A percentile compares a stretch with the other conserved stretches of the same genome.
Conservation (phyloP, 768 basidiomycete species). For the Xanthoconium stramineum region DNA sequence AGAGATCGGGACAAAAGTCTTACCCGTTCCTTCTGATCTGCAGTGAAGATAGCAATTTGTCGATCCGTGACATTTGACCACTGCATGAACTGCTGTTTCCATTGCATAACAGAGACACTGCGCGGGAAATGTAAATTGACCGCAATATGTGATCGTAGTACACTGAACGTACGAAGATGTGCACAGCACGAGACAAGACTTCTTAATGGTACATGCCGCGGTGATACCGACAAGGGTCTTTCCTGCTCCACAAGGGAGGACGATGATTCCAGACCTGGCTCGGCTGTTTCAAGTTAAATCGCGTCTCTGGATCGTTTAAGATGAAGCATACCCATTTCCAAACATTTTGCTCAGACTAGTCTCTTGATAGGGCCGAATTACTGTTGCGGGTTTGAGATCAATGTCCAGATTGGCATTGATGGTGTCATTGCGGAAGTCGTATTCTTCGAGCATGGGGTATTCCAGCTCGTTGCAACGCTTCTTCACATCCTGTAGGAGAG, state of each 20-base stretch:
- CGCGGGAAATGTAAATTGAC: slow-evolving; percentile 6
- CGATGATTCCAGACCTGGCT: slow-evolving; percentile 96
- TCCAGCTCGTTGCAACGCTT: slow-evolving; percentile 95
- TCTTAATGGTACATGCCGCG: slow-evolving; percentile 98
- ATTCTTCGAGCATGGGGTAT: slow-evolving; percentile 98
- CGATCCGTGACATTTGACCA: slow-evolving; percentile 98
- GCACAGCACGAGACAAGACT: slow-evolving; percentile 94
- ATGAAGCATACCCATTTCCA: slow-evolving; percentile 78
- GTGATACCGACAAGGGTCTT: slow-evolving; percentile 99
- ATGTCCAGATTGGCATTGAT: slow-evolving; percentile 97
- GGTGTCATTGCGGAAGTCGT: slow-evolving; percentile 97
- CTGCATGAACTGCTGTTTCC: slow-evolving; percentile 97
- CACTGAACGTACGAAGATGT: slow-evolving; percentile 82
- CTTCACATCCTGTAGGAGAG: slow-evolving; percentile 74
- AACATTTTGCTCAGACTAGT: slow-evolving; percentile 99
- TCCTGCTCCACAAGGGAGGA: slow-evolving; percentile 96
- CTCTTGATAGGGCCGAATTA: slow-evolving; percentile 97
- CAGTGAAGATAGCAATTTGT: slow-evolving; percentile 96
- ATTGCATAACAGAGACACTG: slow-evolving; percentile 95
- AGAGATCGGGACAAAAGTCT: slow-evolving; percentile 1
- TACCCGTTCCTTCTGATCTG: slow-evolving; percentile 96
- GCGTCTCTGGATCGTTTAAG: not conserved
- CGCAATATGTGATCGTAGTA: not conserved
- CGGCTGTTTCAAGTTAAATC: slow-evolving; percentile 51
- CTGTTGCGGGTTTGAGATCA: slow-evolving; percentile 95